phyloP scores from a whole-genome alignment of 2,329 filamentous ascomycete genomes.

The Ceratocystis huliohia region DNA sequence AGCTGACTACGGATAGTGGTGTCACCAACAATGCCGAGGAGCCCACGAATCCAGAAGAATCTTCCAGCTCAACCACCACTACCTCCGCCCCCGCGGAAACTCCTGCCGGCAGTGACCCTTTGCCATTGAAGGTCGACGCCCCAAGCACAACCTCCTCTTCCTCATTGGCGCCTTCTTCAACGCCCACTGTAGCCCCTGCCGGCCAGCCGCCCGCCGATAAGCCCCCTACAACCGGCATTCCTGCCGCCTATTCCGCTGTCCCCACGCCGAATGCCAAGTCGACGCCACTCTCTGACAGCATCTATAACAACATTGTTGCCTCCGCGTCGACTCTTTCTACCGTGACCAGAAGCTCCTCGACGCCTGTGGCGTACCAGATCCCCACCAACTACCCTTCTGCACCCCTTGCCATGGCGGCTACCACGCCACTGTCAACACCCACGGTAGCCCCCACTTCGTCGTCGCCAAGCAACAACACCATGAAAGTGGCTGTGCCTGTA shows the following conservation, averaged over 20 bases:
- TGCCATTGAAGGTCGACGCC: not conserved
- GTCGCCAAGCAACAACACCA: not conserved
- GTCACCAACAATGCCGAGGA: constrained; percentile 15
- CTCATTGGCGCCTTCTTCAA: not conserved
- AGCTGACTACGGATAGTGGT: not conserved
- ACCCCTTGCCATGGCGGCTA: not conserved
- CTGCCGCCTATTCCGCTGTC: not conserved
- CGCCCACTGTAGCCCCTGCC: not conserved
- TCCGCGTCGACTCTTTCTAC: constrained; percentile 14
- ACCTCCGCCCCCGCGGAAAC: not conserved
- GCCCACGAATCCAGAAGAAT: constrained; percentile 5
- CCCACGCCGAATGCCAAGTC: not conserved
- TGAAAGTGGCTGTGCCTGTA: constrained; percentile 19
- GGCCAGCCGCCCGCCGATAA: not conserved
- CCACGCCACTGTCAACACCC: not conserved
- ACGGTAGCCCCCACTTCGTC: constrained; percentile 5
- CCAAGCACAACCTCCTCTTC: not conserved
- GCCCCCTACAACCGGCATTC: not conserved
- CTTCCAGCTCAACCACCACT: not conserved
- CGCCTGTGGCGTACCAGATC: not conserved
- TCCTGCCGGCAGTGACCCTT: not conserved
- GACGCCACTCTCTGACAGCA: constrained; percentile 10
- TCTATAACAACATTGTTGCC: constrained; percentile 17
- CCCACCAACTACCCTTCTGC: not conserved
- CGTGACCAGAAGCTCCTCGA: not conserved